Percentiles rank a stretch among this genome's conserved stretches.
These are phyloP conservation scores for Aspergillus ellipticus DNA, from an alignment of 495 filamentous ascomycete species.

Conservation along the genomic window DNA sequence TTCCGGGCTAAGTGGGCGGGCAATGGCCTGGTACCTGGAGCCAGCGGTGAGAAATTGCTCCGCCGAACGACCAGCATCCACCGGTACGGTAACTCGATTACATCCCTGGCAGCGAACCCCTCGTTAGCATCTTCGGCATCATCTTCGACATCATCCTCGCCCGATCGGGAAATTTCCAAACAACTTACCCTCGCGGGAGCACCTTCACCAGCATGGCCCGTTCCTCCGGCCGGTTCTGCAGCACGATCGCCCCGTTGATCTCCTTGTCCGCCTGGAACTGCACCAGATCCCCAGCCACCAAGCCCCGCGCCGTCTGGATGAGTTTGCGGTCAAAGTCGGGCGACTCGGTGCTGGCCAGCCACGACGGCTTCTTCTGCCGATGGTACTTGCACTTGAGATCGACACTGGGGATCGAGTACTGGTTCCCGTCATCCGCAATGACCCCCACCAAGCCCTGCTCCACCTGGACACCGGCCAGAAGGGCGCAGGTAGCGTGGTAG, in stretches of 20 bases:
- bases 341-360: conserved; percentile 60
- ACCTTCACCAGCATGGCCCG: conserved; percentile 75
- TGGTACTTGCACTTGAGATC: conserved; percentile 95
- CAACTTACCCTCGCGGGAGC: conserved; percentile 78
- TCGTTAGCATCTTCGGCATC: conserved; percentile 7
- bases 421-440: conserved; percentile 86
- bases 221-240: conserved; percentile 70
- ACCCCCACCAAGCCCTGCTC: conserved; percentile 80
- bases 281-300: conserved; percentile 72
- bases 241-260: conserved; percentile 84
- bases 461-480: conserved; percentile 84
- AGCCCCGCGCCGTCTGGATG: conserved; percentile 57
- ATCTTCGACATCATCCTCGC: neutral
- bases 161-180: conserved; percentile 10
- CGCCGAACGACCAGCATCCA: conserved; percentile 54
- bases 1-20: conserved; percentile 54
- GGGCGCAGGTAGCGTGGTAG: conserved; percentile 93
- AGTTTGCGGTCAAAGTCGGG: conserved; percentile 59
- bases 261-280: conserved; percentile 88
- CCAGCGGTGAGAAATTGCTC: conserved; percentile 47
- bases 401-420: conserved; percentile 83
- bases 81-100: conserved; percentile 52
- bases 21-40: conserved; percentile 55
- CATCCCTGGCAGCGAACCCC: conserved; percentile 32
- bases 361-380: conserved; percentile 74